These are phyloP conservation scores for Talaromyces liani DNA, from an alignment of 495 filamentous ascomycete genomes.

Conservation along the genomic window DNA sequence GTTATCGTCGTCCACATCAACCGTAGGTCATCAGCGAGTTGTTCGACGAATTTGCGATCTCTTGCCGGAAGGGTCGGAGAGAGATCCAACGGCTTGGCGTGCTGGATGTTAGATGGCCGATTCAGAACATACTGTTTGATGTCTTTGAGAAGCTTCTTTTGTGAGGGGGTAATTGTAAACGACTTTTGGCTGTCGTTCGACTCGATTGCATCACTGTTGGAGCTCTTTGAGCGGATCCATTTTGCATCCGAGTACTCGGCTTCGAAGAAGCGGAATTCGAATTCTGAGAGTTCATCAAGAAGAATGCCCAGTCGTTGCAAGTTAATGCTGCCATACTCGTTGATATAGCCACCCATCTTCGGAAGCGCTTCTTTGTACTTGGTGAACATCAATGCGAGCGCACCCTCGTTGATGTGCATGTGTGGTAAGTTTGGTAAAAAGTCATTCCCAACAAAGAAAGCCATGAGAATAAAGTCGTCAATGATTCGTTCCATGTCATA, in stretches of 20 bases:
- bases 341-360: slow-evolving; percentile 90
- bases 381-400: slow-evolving; percentile 91
- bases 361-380: slow-evolving; percentile 89
- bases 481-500: slow-evolving; percentile 97
- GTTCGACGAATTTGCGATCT: slow-evolving; percentile 87
- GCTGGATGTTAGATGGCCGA: slow-evolving; percentile 37
- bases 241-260: slow-evolving; percentile 76
- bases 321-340: slow-evolving; percentile 88
- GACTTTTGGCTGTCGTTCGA: slow-evolving; percentile 51
- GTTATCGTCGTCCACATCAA: slow-evolving; percentile 75
- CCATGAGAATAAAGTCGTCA: slow-evolving; percentile 99
- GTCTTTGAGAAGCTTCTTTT: slow-evolving; percentile 72
- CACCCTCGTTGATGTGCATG: slow-evolving; percentile 97
- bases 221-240: slow-evolving; percentile 81
- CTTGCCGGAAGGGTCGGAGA: slow-evolving; percentile 67
- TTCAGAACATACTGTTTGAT: slow-evolving; percentile 76
- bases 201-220: slow-evolving; percentile 40
- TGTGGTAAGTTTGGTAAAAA: slow-evolving; percentile 96
- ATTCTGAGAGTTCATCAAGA: slow-evolving; percentile 72
- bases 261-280: slow-evolving; percentile 89
- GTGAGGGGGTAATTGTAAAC: slow-evolving; percentile 68
- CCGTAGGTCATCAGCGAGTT: slow-evolving; percentile 73
- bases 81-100: slow-evolving; percentile 56
- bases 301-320: slow-evolving; percentile 69
- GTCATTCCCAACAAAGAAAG: slow-evolving; percentile 99